phyloP scores from a whole-genome alignment of 2,329 filamentous ascomycete species.

The Phialocephala sp. region DNA sequence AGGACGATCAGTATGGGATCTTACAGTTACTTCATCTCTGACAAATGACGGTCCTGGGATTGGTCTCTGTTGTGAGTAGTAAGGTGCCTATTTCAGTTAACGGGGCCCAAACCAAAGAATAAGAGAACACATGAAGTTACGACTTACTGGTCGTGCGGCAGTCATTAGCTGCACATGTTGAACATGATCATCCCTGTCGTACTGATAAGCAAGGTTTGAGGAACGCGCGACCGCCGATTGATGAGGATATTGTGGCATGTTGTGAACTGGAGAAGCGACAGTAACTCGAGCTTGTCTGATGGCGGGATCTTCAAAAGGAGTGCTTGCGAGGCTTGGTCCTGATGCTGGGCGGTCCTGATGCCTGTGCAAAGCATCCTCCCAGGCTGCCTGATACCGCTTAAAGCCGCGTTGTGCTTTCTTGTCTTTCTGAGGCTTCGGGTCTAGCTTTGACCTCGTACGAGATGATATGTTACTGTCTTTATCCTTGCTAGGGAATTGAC shows the following conservation, averaged over 20 bases:
- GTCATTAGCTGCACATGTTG: neutral
- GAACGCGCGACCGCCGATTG: neutral
- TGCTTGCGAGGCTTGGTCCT: neutral
- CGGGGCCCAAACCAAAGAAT: constrained; percentile 14
- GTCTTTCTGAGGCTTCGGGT: constrained; percentile 23
- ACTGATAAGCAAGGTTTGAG: constrained; percentile 3
- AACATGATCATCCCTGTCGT: neutral
- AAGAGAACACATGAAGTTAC: neutral
- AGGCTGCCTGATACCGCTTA: constrained; percentile 44
- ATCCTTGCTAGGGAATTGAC: neutral
- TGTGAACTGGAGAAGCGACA: neutral
- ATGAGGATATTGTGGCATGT: neutral
- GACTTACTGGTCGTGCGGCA: constrained; percentile 1
- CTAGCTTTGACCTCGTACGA: constrained; percentile 30
- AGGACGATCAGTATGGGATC: constrained; percentile 33
- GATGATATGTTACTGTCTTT: constrained; percentile 28
- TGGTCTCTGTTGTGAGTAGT: constrained; percentile 30
- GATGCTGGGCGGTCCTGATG: constrained; percentile 23
- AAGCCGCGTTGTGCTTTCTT: constrained; percentile 41
- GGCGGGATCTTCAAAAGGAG: neutral
- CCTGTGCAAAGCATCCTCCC: constrained; percentile 41
- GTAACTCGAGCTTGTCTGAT: neutral
- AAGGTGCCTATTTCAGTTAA: constrained; percentile 33
- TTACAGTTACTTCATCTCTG: constrained; percentile 39
- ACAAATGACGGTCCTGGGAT: constrained; percentile 18